Base-by-base conservation (phyloP, 2,329 filamentous ascomycete species). In the Macroventuria anomochaeta region DNA sequence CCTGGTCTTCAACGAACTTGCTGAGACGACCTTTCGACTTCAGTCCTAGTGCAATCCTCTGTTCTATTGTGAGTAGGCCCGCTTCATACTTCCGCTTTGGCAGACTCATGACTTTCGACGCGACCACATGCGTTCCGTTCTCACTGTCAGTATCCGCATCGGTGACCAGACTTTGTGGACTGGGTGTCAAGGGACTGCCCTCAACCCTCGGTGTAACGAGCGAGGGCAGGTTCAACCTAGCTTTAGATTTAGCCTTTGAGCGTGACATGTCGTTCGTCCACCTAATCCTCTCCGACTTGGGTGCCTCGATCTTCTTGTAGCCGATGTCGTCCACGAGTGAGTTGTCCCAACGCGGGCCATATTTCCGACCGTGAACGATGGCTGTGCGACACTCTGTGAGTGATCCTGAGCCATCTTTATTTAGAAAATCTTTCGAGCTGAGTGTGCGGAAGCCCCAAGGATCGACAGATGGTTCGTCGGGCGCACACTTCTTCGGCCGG, bases 371-470 rank as follows among this genome's bases (percentile, higher is more conserved):
- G 12, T 55, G 58, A 3, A 62, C 46, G 21, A 72, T 60, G 17
- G 63, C 58, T 13, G 56, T 44, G 20, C 63, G 59, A 55, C 61
- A 63, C 20, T 71, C 64, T 13, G 59, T 54, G 13, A 74, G 57
- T 18, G 67, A 63, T 31, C 65, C 64, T 20, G 67, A 61, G 11
- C 70, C 69, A 40, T 59, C 56, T 12, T 53, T 55, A 2, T 54
- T 46, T 20, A 65, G 41, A 32, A 72, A 65, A 7, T 68, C 57
- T 32, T 59, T 61, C 0, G 49, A 15, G 34, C 62, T 55, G 15
- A 65, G 44, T 10, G 49, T 13, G 7, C 43, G 57, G 18, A 75
- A 74, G 1, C 71, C 71, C 70, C 70, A 73, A 15, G 53, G n/a
- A 47, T 73, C 61, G 6, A 74, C 43, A 8, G 40, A 21, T 13